Evolutionary conservation across 202 grass and related monocot species (phyloP).

Genomic region (Digitaria exilis): DNA sequence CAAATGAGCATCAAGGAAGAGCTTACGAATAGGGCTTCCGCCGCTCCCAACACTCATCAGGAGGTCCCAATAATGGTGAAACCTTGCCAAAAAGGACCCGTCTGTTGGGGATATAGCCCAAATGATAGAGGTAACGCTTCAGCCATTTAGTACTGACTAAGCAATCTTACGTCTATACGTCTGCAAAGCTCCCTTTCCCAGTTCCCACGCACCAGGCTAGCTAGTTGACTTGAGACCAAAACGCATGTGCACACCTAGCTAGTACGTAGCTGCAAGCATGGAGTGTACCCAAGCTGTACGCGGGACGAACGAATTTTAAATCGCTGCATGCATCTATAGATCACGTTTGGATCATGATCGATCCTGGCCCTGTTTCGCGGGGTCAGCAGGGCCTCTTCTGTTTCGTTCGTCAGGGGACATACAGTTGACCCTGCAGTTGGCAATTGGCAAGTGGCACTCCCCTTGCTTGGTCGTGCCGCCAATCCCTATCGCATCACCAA

Average conservation of each 20-base stretch:
- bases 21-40: too few relatives aligned
- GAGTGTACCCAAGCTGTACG: not conserved
- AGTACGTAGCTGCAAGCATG: not conserved
- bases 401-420: not conserved
- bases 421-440: not conserved
- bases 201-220: not conserved
- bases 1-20: too few relatives aligned
- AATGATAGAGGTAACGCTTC: too few relatives aligned
- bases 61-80: too few relatives aligned
- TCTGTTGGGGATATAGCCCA: too few relatives aligned
- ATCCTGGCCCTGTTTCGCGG: not conserved
- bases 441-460: not conserved
- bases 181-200: not conserved
- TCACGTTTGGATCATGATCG: not conserved
- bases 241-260: not conserved
- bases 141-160: not conserved
- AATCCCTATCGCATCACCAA: not conserved
- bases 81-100: too few relatives aligned
- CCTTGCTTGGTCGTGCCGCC: not conserved
- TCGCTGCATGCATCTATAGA: not conserved
- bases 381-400: not conserved
- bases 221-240: not conserved
- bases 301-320: not conserved
- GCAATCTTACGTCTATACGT: not conserved
- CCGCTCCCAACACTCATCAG: too few relatives aligned